These are phyloP conservation scores for Passalora sequoiae DNA, from an alignment of 2,329 filamentous ascomycete species.

Conservation along the genomic window DNA sequence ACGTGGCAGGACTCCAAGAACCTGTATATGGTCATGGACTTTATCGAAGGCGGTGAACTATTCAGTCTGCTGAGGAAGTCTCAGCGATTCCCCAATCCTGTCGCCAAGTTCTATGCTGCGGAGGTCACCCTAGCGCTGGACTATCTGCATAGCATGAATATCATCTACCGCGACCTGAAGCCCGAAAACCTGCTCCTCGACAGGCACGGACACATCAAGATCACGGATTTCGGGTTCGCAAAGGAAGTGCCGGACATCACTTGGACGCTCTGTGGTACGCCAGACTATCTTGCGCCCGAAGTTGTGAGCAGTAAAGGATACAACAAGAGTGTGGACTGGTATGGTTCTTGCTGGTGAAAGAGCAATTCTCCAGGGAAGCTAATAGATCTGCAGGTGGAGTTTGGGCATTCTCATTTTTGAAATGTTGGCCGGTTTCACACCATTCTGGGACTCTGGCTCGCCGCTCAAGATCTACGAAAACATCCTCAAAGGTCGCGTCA, in stretches of 20 bases:
- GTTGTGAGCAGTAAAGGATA: constrained; percentile 99
- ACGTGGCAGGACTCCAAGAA: constrained; percentile 95
- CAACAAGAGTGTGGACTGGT: constrained; percentile 99
- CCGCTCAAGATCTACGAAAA: constrained; percentile 99
- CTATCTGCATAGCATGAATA: constrained; percentile 88
- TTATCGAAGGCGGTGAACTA: constrained; percentile 95
- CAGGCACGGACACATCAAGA: constrained; percentile 79
- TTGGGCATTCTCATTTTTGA: constrained; percentile 97
- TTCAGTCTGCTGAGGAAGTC: constrained; percentile 95
- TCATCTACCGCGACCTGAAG: constrained; percentile 98
- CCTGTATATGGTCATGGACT: constrained; percentile 99
- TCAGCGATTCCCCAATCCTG: constrained; percentile 96
- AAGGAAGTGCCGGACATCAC: constrained; percentile 98
- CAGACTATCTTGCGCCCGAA: constrained; percentile 94
- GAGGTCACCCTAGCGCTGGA: constrained; percentile 94
- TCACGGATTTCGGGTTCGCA: constrained; percentile 95
- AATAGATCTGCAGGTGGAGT: constrained; percentile 72
- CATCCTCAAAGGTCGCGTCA: constrained; percentile 90
- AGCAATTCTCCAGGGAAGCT: not conserved
- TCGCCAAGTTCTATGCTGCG: constrained; percentile 98
- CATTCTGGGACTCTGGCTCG: constrained; percentile 96
- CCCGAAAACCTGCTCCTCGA: constrained; percentile 86
- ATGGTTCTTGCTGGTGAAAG: constrained; percentile 37
- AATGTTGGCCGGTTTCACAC: constrained; percentile 98
- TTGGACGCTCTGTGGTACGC: constrained; percentile 96